phyloP scores from a whole-genome alignment of 345 rosid genomes.

The Boechera stricta region DNA sequence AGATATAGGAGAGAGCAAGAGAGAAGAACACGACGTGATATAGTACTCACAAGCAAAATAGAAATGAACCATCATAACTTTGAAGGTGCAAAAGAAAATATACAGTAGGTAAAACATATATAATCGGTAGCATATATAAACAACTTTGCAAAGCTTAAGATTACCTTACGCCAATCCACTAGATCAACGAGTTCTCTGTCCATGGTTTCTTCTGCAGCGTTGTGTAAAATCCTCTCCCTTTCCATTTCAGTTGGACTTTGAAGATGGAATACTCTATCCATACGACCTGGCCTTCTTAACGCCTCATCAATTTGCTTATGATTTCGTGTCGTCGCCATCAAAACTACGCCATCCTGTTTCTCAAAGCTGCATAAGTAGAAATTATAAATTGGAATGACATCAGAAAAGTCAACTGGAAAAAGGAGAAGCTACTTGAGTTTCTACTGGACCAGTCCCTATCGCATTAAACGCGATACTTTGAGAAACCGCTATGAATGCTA shows the following conservation, averaged over 20 bases:
- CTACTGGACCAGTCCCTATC: constrained; percentile 12
- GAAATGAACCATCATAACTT: constrained; percentile 15
- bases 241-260: constrained; percentile 88
- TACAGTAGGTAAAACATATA: constrained; percentile 9
- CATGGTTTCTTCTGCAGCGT: constrained; percentile 88
- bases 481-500: constrained; percentile 9
- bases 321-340: constrained; percentile 95
- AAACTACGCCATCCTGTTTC: constrained; percentile 97
- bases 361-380: constrained; percentile 65
- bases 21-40: constrained; percentile 13
- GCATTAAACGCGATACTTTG: constrained; percentile 4
- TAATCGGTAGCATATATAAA: constrained; percentile 5
- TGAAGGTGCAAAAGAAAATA: constrained; percentile 7
- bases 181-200: constrained; percentile 75
- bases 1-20: constrained; percentile 21
- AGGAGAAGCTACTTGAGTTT: constrained; percentile 27
- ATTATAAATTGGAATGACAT: constrained; percentile 20
- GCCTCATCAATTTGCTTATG: constrained; percentile 94
- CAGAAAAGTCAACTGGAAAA: constrained; percentile 22
- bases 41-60: constrained; percentile 24
- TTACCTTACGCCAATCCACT: constrained; percentile 92
- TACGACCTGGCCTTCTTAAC: constrained; percentile 90
- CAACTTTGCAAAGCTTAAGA: constrained; percentile 27
- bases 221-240: constrained; percentile 81
- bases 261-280: constrained; percentile 93